Percentiles rank a stretch among this genome's conserved stretches.
Conservation (phyloP, 2,329 filamentous ascomycete genomes). For the Apiospora rasikravindrae region DNA sequence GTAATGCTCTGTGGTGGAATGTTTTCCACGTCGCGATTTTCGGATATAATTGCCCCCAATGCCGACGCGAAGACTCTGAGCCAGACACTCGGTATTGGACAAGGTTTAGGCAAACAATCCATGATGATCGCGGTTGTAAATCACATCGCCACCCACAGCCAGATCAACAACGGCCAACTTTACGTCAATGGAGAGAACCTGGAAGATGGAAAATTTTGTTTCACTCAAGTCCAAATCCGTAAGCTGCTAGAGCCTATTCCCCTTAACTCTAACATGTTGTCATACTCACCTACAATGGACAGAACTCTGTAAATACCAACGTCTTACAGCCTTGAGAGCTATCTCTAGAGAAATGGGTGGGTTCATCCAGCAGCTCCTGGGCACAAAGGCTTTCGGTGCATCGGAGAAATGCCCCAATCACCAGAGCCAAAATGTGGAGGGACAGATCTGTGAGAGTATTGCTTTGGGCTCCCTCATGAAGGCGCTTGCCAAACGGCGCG, state of each 20-base stretch:
- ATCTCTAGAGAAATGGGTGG: neutral
- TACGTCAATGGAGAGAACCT: neutral
- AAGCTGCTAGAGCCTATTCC: no score
- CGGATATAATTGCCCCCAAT: no score
- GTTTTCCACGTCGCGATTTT: no score
- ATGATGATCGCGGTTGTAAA: neutral
- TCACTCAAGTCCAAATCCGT: no score
- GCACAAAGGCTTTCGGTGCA: neutral
- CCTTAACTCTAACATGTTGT: no score
- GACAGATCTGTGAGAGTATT: neutral
- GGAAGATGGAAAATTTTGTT: no score
- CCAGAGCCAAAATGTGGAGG: neutral
- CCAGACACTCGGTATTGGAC: neutral
- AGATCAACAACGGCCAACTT: neutral
- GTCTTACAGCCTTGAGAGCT: neutral
- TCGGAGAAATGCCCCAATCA: neutral
- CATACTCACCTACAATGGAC: no score
- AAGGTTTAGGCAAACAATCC: neutral
- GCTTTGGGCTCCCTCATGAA: neutral
- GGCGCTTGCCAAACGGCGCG: neutral
- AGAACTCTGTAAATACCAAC: no score
- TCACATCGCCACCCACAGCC: neutral
- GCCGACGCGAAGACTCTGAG: neutral
- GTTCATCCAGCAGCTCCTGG: neutral
- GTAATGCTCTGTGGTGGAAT: no score